Evolutionary conservation across 208 protist species (phyloP).

Genomic region (Leishmania braziliensis): DNA sequence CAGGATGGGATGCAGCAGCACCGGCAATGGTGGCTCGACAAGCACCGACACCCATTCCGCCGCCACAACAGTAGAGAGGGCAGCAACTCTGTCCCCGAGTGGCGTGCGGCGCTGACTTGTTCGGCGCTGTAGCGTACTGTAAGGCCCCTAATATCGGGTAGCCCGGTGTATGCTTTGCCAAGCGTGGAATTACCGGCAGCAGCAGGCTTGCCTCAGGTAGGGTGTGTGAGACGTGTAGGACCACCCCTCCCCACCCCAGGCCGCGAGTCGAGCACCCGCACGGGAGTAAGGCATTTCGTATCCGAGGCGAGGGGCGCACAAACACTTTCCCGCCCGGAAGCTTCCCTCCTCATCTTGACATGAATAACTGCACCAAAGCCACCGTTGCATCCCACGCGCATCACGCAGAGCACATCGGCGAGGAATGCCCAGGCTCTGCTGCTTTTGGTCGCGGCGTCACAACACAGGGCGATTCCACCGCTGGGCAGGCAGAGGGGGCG

Average conservation of each 20-base stretch:
- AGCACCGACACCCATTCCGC: no score
- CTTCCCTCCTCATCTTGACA: not conserved
- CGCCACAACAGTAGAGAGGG: no score
- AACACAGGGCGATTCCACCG: not conserved
- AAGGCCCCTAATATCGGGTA: no score
- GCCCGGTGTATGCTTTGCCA: no score
- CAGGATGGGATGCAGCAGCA: no score
- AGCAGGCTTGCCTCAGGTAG: no score
- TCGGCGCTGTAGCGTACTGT: no score
- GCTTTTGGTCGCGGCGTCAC: not conserved
- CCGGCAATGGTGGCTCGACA: no score
- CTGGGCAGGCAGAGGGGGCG: not conserved
- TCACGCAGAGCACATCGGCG: not conserved
- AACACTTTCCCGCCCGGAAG: not conserved
- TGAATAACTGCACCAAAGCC: not conserved
- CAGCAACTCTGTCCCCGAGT: no score
- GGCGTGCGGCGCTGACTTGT: no score
- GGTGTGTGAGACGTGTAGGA: no score
- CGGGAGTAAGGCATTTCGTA: not conserved
- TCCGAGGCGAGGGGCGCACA: not conserved
- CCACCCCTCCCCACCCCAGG: not conserved
- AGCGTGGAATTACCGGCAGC: no score
- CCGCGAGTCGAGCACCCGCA: not conserved
- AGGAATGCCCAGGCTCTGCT: not conserved
- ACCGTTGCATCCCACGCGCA: not conserved